Evolutionary conservation across 306 rosid genomes (phyloP).

Genomic region (Albizia julibrissin): DNA sequence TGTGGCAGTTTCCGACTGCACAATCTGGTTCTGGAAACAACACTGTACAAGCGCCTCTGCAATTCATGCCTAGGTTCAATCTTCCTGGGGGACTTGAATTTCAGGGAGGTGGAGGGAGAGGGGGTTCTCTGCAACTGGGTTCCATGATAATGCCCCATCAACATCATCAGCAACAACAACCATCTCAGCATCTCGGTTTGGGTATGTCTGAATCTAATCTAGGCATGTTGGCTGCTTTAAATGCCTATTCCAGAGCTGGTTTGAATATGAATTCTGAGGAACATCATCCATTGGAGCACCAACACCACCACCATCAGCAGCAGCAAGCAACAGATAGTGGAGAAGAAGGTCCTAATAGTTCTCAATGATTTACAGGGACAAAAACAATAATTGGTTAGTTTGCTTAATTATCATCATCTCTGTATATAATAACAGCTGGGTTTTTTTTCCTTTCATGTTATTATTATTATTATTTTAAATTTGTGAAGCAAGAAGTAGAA

Average conservation of each 20-base stretch:
- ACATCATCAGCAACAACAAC: conserved; percentile 50
- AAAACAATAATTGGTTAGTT: conserved; percentile 47
- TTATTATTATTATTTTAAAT: conserved; percentile 14
- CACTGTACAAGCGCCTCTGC: conserved; percentile 62
- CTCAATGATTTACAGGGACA: conserved; percentile 43
- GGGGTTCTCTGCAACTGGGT: conserved; percentile 64
- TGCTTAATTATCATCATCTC: conserved; percentile 24
- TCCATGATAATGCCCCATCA: conserved; percentile 65
- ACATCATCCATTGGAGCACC: conserved; percentile 52
- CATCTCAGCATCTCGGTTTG: conserved; percentile 70
- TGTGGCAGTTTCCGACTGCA: conserved; percentile 75
- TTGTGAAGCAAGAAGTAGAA: conserved; percentile 31
- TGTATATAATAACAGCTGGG: conserved; percentile 8
- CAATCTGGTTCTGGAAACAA: conserved; percentile 34
- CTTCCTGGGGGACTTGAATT: conserved; percentile 56
- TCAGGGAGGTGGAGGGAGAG: conserved; percentile 55
- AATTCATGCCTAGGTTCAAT: conserved; percentile 77
- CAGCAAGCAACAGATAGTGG: conserved; percentile 53
- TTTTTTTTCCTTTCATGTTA: not conserved
- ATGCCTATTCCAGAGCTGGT: conserved; percentile 71
- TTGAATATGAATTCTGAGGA: conserved; percentile 67
- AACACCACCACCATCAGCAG: conserved; percentile 36
- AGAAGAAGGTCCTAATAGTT: conserved; percentile 66
- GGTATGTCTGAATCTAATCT: conserved; percentile 80
- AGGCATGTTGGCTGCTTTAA: conserved; percentile 86